Evolutionary conservation across 192 early-diverging fungal species (phyloP).

Genomic region (Ambispora gerdemannii): DNA sequence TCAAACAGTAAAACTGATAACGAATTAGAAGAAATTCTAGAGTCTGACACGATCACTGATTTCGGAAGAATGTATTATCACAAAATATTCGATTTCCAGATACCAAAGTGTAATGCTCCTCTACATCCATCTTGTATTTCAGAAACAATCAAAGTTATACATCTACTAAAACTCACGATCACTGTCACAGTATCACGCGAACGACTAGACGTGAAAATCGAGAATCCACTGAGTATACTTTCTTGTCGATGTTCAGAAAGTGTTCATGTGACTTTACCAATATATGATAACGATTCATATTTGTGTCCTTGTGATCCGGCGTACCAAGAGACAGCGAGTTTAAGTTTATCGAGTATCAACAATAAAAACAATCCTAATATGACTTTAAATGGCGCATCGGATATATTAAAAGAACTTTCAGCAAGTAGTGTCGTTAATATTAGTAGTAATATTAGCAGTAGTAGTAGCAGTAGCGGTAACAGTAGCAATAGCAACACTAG

Average conservation of each 20-base stretch:
- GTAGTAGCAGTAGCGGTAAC: background rate
- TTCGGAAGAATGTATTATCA: background rate
- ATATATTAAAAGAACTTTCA: too few relatives aligned
- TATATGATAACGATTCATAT: background rate
- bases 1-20: background rate
- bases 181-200: background rate
- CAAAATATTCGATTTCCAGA: background rate
- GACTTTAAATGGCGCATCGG: too few relatives aligned
- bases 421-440: background rate
- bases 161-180: conserved; percentile 12
- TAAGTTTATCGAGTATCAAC: background rate
- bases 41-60: background rate
- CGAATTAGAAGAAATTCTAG: background rate
- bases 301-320: conserved; percentile 23
- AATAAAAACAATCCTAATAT: too few relatives aligned
- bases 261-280: background rate
- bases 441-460: background rate
- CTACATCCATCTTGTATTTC: background rate
- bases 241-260: background rate
- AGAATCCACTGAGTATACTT: background rate
- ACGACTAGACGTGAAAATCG: background rate
- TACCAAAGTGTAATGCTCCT: conserved; percentile 12
- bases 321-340: conserved; percentile 11
- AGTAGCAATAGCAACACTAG: background rate
- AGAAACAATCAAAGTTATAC: background rate